Evolutionary conservation across 108 stramenopile species (phyloP), one percentile per base, ranked within the genome.

Genomic region (Nannochloropsis gaditana): DNA sequence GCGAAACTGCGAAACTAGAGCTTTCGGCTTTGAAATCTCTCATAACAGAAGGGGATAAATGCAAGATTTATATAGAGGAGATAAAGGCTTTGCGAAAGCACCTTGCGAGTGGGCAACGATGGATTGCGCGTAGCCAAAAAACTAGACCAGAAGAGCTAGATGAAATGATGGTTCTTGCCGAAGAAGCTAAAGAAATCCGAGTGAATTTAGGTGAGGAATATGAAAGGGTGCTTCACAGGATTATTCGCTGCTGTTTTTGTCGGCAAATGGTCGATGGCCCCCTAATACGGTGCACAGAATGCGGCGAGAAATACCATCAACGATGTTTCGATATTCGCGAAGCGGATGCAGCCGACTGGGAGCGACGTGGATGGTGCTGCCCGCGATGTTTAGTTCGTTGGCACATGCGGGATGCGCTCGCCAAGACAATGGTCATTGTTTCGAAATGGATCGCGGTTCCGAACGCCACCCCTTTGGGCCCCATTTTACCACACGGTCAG

Each of bases 101-200:
- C 11, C 87, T 87, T 19, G 9, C 44, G n/a, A 87, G 43, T 73
- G 59, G 59, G 59, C 59, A 73, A n/a, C 59, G 59, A 21, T 89
- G 88, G 88, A 44, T 87, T 15, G 41, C 80, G 43, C 84, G 87
- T 11, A 41, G 85, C 10, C 87, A 89, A 87, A 87, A 87, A 44
- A 87, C 88, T 44, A 84, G 88, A 8, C 85, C 87, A 19, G 88
- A 89, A 81, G 87, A 87, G 84, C 79, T 89, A 15, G 85, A 45
- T 10, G 88, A 89, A 44, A 84, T 89, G 79, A 87, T 85, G 84
- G 84, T 87, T 19, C 84, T 89, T 41, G 84, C 87, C 42, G 86
- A 87, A 5, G 88, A 89, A 79, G 88, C 88, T 11, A 43, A 84
- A 44, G 80, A 85, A 9, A 89, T 89, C 43, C 88, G 88, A n/a